Percentiles rank a stretch among this genome's conserved stretches.
These are phyloP conservation scores for Ichthyophonus hoferi DNA, from an alignment of 208 protist genomes.

Conservation along the genomic window DNA sequence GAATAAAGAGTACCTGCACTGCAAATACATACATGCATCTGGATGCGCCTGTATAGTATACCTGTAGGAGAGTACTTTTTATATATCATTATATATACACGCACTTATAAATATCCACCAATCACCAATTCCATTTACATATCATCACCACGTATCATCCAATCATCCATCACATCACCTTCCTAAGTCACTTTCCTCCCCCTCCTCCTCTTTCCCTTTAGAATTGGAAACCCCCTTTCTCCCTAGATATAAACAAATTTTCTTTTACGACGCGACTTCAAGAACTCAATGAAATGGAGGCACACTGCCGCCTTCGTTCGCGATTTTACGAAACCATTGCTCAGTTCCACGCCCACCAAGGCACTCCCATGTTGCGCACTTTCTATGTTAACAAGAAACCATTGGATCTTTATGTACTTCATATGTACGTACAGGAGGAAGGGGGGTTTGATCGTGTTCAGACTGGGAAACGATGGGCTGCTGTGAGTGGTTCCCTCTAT, in stretches of 20 bases:
- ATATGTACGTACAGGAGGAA: background rate
- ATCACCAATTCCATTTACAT: no score
- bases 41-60: no score
- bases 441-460: background rate
- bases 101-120: no score
- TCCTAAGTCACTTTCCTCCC: background rate
- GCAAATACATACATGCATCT: no score
- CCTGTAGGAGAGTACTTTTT: no score
- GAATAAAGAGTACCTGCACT: no score
- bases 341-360: background rate
- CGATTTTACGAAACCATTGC: background rate
- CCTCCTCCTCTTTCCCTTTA: background rate
- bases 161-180: background rate
- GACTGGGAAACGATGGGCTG: background rate
- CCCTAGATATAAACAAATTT: background rate
- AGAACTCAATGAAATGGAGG: background rate
- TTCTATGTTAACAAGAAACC: background rate
- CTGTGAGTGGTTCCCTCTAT: background rate
- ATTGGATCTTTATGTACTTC: background rate
- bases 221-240: background rate
- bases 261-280: background rate
- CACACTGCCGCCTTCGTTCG: background rate
- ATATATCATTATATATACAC: no score
- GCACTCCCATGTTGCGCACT: background rate
- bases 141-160: background rate